phyloP scores from a whole-genome alignment of 805 yeast genomes.

The Starmerella scarabaei region DNA sequence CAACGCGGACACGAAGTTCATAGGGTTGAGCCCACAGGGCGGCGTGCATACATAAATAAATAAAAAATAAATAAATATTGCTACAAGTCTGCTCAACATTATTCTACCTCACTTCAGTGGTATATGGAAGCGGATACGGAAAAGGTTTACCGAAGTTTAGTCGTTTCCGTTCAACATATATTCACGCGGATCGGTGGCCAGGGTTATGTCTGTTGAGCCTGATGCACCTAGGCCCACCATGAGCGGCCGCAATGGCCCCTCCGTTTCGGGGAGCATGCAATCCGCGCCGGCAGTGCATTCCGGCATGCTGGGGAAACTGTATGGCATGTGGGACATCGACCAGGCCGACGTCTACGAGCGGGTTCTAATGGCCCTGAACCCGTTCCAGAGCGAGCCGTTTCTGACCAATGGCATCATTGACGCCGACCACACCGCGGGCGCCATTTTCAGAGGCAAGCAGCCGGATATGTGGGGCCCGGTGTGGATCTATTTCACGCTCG shows the following conservation, averaged over 20 bases:
- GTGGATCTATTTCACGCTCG: constrained; percentile 80
- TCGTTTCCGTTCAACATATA: too few species aligned
- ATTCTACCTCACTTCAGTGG: too few species aligned
- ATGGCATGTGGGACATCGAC: constrained; percentile 44
- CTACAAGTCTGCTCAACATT: too few species aligned
- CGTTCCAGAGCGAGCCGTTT: constrained; percentile 27
- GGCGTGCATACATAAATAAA: too few species aligned
- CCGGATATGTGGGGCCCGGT: constrained; percentile 79
- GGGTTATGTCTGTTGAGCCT: constrained; percentile 14
- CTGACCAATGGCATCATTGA: constrained; percentile 21
- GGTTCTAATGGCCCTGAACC: constrained; percentile 45
- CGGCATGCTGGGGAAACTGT: constrained; percentile 5
- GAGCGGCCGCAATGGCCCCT: neutral
- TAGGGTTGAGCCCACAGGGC: neutral
- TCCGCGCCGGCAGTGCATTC: neutral
- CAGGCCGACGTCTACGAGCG: constrained; percentile 48
- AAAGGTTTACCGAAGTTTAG: too few species aligned
- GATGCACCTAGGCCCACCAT: constrained; percentile 3
- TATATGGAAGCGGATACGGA: too few species aligned
- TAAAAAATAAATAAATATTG: too few species aligned
- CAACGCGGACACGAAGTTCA: neutral
- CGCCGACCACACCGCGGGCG: constrained; percentile 17
- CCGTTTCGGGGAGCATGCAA: neutral
- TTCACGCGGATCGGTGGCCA: too few species aligned
- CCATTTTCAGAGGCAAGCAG: constrained; percentile 29